Base-by-base conservation (phyloP, 1,284 basidiomycete species). In the Ustilago lituana region DNA sequence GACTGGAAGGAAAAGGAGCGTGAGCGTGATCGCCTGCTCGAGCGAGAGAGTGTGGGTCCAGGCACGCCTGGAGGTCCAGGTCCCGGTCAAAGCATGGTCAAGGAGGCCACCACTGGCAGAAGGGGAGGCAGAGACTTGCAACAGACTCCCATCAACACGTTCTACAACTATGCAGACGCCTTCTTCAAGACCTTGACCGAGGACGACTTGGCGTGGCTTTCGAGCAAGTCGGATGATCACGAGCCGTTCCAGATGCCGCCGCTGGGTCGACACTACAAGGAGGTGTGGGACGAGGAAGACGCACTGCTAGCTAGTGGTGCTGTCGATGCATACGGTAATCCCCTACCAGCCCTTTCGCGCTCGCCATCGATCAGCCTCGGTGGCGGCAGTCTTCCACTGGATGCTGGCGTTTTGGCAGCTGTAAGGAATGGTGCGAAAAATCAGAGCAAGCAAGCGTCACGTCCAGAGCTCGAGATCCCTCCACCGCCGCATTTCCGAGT, bases 261-360 rank as follows among this genome's bases (percentile, higher is more conserved):
- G 57, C 86, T 95, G 1, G 95, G 94, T 7, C 86, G 89, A 67
- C 93, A 94, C 83, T 98, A 96, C 79, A 85, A 88, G 23, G 90
- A 94, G 50, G 85, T 73, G 2, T 97, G 94, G 94, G 92, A 93
- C 65, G 92, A 95, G 68, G 90, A 93, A 79, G 94, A 97, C 81
- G 85, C 85, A 6, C 33, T 68, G 49, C 10, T 65, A 1, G 85
- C 86, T 3, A 73, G 50, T 35, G 64, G 64, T 7, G 45, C 64
- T 6, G 50, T 67, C 12, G 69, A 72, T 39, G 54, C 48, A 17
- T 72, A 57, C 20, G 64, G 64, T 12, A 63, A 55, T n/a, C 53
- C 69, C 5, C 33, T 68, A 15, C n/a, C 58, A 6, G 44, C 41
- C 26, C 33, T 45, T 6, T 59, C 55, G 23, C 54, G 66, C 29